Evolutionary conservation across 148 eudicot genomes (phyloP).

Genomic region (Vaccinium corymbosum): DNA sequence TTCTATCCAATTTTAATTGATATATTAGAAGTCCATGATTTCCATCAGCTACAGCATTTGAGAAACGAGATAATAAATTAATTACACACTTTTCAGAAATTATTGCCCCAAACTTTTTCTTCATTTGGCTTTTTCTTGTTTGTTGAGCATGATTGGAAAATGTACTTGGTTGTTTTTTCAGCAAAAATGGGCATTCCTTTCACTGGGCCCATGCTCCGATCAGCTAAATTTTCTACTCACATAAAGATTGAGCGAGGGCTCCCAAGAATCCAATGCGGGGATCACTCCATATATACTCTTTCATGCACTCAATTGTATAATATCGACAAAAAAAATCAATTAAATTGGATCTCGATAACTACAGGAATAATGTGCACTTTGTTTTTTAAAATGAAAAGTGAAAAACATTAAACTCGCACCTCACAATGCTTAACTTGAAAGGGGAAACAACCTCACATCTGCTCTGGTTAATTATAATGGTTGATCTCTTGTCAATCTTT

Average conservation of each 20-base stretch:
- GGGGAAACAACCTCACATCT: neutral
- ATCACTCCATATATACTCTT: neutral
- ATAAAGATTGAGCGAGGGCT: neutral
- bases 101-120: neutral
- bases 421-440: neutral
- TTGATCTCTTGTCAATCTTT: too few species aligned
- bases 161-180: neutral
- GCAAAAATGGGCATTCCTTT: neutral
- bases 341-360: neutral
- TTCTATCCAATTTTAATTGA: neutral
- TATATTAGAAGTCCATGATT: neutral
- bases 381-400: too few species aligned
- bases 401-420: neutral
- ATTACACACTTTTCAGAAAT: neutral
- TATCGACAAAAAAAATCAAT: neutral
- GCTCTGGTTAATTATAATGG: too few species aligned
- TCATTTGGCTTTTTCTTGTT: neutral
- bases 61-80: neutral
- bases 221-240: neutral
- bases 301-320: neutral
- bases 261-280: neutral
- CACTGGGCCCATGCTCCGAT: neutral
- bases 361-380: too few species aligned
- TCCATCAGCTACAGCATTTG: neutral
- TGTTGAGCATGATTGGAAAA: neutral